Evolutionary conservation across 345 rosid species (phyloP), one percentile per base, ranked within the genome.

Genomic region (Isatis tinctoria): DNA sequence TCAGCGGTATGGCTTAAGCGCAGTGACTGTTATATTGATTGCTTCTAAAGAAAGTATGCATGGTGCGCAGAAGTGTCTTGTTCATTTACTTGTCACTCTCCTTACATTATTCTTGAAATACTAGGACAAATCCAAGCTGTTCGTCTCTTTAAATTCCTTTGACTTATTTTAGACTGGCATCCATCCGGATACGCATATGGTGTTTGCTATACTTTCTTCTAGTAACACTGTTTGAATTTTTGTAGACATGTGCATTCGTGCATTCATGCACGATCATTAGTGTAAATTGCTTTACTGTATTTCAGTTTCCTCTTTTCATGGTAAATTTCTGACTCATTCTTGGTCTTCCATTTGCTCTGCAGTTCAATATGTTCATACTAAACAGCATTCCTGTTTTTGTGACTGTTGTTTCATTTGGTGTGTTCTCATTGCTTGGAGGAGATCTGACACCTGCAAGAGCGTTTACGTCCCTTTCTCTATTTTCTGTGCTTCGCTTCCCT

Each of bases 381-480:
- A 95, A 92, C 82, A 87, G 97, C 85, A 78, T 87, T 74, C 98
- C 99, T 17, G 99, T 95, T 67, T 63, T 90, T 77, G 98, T 92
- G 79, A 92, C 98, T 64, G 98, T 90, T 73, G 75, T 83, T 68
- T 92, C 99, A 61, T 95, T 95, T 83, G 97, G 98, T 57, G 62
- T 92, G 84, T 95, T 88, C 85, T 87, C 99, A 63, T 78, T 95
- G 81, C 98, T 95, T 75, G 99, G 99, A 64, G 99, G 99, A 73
- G 83, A 95, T 82, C 83, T 95, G 80, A 95, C 99, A 80, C 99
- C 99, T 77, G 89, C 99, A 28, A 84, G 91, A 83, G 99, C 99
- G 76, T 95, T 95, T 80, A 95, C 99, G 37, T 82, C 99, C 39
- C 90, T 95, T 49, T 92, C 99, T 67, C 86, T 95, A 63, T 95